Evolutionary conservation across 257 asterid genomes (phyloP).

Genomic region (Ocimum tenuiflorum): DNA sequence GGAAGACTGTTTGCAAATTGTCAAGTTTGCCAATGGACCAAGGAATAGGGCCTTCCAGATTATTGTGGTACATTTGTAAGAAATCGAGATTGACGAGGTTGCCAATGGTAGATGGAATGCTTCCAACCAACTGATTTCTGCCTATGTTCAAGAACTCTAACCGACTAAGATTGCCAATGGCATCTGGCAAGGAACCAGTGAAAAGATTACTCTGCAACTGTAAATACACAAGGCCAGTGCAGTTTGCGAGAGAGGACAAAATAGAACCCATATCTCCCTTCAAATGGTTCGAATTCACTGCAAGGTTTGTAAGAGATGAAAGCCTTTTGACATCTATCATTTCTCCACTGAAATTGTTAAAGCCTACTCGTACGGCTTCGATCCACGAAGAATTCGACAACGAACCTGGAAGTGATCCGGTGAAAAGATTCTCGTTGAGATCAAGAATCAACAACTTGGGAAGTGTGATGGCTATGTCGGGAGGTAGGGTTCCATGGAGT

Average conservation of each 20-base stretch:
- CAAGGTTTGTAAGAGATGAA: slow-evolving; percentile 8
- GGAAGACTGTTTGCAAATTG: too few species aligned
- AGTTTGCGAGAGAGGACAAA: slow-evolving; percentile 30
- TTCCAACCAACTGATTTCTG: too few species aligned
- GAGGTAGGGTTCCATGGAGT: background rate
- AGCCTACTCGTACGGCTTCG: too few species aligned
- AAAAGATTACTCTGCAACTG: slow-evolving; percentile 21
- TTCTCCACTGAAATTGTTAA: slow-evolving; percentile 24
- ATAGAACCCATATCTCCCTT: slow-evolving; percentile 23
- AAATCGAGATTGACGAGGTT: slow-evolving; percentile 12
- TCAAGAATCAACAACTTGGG: background rate
- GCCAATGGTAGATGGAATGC: slow-evolving; percentile 26
- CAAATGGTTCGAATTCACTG: background rate
- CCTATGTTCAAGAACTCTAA: too few species aligned
- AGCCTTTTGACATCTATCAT: slow-evolving; percentile 14
- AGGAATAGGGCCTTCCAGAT: slow-evolving; percentile 28
- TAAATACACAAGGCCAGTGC: slow-evolving; percentile 17
- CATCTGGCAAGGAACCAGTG: slow-evolving; percentile 28
- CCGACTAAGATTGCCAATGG: slow-evolving; percentile 23
- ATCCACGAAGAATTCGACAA: slow-evolving; percentile 14
- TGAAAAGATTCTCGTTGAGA: background rate
- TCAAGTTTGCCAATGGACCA: background rate
- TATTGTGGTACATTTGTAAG: slow-evolving; percentile 12
- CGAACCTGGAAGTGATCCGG: background rate
- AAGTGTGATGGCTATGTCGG: background rate